Base-by-base conservation (phyloP, 352 stramenopile species). In the Globisporangium irregulare region DNA sequence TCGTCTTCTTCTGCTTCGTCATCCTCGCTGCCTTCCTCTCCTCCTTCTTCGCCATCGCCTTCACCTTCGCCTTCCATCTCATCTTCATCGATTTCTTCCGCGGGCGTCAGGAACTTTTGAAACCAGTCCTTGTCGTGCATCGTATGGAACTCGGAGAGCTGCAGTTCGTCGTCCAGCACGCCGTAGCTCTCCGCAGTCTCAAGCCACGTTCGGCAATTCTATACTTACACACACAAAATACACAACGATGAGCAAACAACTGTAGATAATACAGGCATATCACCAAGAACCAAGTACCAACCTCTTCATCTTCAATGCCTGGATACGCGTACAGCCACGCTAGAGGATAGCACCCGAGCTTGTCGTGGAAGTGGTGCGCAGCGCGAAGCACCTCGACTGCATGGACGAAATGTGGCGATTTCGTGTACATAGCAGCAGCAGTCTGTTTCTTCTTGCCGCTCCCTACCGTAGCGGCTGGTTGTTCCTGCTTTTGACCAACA, bases 321-420 rank as follows among this genome's bases (percentile, higher is more conserved):
- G 78, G 63, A 1, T 71, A 71, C 4, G 87, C 87, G 64, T 90
- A 93, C 56, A 93, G 66, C 66, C 74, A 82, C 8, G 87, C 84
- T 9, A 95, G 74, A 51, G 83, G 80, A 66, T 95, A 95, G 59
- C 84, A 86, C 0, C 87, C 87, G 20, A 95, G 79, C 68, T 91
- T 88, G 74, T 95, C 87, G 69, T 95, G 85, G 41, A 93, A 89
- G 62, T 93, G 85, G 67, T 95, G 87, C 4, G 87, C 85, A 12
- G 78, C 80, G 0, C 79, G 80, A 12, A 95, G 70, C 38, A 91
- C 75, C 36, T 92, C 75, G 46, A 94, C 75, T 3, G 86, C 78
- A 34, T 88, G 82, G 1, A 70, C 68, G 18, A 82, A 90, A 4
- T 70, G 78, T 4, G 61, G 58, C 54, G 69, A 67, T 46, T 66